These are phyloP conservation scores for Verticillium nonalfalfae DNA, from an alignment of 2,329 filamentous ascomycete species.

Conservation along the genomic window DNA sequence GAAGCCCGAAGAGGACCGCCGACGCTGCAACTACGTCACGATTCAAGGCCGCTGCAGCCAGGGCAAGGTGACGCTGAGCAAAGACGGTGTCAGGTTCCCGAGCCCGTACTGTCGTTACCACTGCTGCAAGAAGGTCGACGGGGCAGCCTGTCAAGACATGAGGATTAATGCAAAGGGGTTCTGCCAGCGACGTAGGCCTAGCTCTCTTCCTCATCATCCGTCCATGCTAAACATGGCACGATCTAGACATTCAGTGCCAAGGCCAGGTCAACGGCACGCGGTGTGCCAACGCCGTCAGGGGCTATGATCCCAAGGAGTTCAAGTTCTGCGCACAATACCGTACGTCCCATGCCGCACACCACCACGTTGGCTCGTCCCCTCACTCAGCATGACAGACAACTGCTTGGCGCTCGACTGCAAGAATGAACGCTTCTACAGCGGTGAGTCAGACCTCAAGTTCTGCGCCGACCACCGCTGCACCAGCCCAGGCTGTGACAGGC, in stretches of 20 bases:
- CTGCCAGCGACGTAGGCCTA: constrained; percentile 5
- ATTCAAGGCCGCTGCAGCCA: constrained; percentile 6
- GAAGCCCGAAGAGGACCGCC: constrained; percentile 4
- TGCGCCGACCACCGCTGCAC: constrained; percentile 22
- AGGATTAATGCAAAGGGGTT: constrained; percentile 7
- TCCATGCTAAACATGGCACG: not conserved
- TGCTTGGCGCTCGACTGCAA: constrained; percentile 17
- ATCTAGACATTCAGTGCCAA: constrained; percentile 7
- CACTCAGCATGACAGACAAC: constrained; percentile 14
- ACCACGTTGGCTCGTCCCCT: not conserved
- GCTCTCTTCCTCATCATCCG: too few relatives aligned
- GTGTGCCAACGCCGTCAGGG: constrained; percentile 9
- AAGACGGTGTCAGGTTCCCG: constrained; percentile 1
- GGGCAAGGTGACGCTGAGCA: constrained; percentile 5
- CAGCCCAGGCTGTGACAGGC: constrained; percentile 13
- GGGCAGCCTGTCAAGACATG: constrained; percentile 6
- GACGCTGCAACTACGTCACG: constrained; percentile 7
- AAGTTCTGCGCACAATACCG: constrained; percentile 9
- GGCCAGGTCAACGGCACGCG: constrained; percentile 4
- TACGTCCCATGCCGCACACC: not conserved
- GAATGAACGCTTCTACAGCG: constrained; percentile 12
- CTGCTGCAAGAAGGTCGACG: constrained; percentile 10
- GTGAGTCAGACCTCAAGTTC: constrained; percentile 14
- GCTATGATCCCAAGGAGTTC: constrained; percentile 7
- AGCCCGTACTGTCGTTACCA: constrained; percentile 9